Base-by-base conservation (phyloP, 2,329 filamentous ascomycete genomes). In the Colletotrichum tabaci region DNA sequence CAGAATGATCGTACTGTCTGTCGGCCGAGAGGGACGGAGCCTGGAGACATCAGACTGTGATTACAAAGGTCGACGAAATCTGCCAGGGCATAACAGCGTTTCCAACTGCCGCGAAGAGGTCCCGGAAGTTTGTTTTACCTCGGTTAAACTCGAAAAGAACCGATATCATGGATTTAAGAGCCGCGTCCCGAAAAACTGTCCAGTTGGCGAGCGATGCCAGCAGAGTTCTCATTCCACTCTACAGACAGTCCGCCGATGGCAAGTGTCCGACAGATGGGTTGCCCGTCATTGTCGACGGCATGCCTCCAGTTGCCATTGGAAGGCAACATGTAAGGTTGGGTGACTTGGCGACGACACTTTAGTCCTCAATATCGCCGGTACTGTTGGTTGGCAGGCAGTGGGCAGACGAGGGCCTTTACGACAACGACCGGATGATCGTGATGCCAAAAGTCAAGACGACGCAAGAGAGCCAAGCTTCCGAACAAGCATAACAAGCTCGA, bases 401-500 rank as follows among this genome's bases (percentile, higher is more conserved):
- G 12, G 9, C 15, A 16, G n/a, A 49, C 26, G 13, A 9, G 30
- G 30, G 8, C 10, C 16, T 2, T 56, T 30, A 35, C 10, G 26
- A 26, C 2, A 38, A 35, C 23, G 16, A 15, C 47, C 40, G 18
- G 1, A 7, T 18, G 21, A 30, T 47, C 60, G 30, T n/a, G 58
- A 23, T 13, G 30, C 55, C 42, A n/a, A 40, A 35, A 52, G 44
- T 47, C 61, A 40, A 40, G 46, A 58, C 12, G 15, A 9, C 49
- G 49, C 30, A 38, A 47, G 21, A 40, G 30, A 16, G 23, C 68
- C 50, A 50, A 58, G 44, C 18, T 40, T 44, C 16, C 13, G 44
- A 67, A 50, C n/a, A 50, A 71, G n/a, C 26, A 38, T n/a, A 6
- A 61, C 30, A 42, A 62, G 46, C 18, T 52, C 18, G 18, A 65